Evolutionary conservation across 306 rosid genomes (phyloP), one percentile per base, ranked within the genome.

Genomic region (Ormosia emarginata): DNA sequence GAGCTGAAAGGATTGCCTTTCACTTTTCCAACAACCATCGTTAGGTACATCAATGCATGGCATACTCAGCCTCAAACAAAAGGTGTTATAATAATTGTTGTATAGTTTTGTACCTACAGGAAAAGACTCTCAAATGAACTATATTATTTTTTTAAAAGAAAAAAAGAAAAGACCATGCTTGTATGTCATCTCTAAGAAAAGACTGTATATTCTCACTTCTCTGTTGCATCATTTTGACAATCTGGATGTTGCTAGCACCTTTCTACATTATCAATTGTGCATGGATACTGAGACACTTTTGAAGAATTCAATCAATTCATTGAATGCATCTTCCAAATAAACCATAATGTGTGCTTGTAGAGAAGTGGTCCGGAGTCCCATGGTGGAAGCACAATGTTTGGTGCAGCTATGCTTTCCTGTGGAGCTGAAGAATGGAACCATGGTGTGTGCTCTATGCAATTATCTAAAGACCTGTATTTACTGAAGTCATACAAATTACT

Each of bases 301-400:
- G 50, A 79, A 50, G 74, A 77, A 80, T 81, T n/a, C n/a, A n/a
- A n/a, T n/a, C n/a, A n/a, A n/a, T n/a, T 79, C 52, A 64, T 61
- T 79, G 72, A 71, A 81, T 81, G 66, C 57, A 68, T 57, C 84
- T 79, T 80, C 88, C 81, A 84, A 81, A 75, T 71, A 56, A 79
- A 55, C 36, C 40, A 71, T 79, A 59, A 33, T 73, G 62, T 86
- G 62, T 87, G 77, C 75, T 82, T 89, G 88, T 84, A 95, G 99
- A 87, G 97, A 93, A 86, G 90, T 89, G 76, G 99, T 95, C 39
- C 84, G 87, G 79, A 91, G 99, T 86, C 98, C 95, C 44, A 95
- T 95, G 99, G 99, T 95, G 79, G 98, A 95, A 91, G 99, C 85
- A 72, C 99, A 93, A 67, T 91, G 99, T 88, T 89, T 94, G 18